phyloP scores from a whole-genome alignment of 2,329 filamentous ascomycete genomes.

The Beauveria scarabaeidicola region DNA sequence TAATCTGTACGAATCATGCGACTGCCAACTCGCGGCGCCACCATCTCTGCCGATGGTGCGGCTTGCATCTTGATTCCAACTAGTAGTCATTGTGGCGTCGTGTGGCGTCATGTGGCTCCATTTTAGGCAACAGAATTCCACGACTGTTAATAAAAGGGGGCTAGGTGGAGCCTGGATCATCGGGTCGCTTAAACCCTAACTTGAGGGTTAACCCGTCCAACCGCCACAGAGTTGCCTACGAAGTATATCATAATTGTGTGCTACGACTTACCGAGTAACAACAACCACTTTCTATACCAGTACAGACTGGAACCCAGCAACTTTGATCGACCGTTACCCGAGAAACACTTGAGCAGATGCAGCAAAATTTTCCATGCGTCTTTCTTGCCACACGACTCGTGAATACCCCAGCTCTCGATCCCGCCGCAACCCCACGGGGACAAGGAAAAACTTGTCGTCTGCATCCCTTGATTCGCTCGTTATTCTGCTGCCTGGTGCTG shows the following conservation, averaged over 20 bases:
- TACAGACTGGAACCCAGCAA: not conserved
- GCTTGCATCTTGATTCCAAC: constrained; percentile 2
- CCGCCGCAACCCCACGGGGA: not conserved
- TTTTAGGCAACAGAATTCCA: constrained; percentile 8
- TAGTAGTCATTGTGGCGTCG: not conserved
- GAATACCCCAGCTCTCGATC: not conserved
- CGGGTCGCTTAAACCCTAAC: too few relatives aligned
- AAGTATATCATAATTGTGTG: too few relatives aligned
- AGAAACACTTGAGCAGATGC: not conserved
- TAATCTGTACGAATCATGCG: too few relatives aligned
- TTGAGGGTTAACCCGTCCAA: too few relatives aligned
- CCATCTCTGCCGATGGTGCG: not conserved
- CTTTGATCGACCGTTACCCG: not conserved
- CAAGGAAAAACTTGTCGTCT: not conserved
- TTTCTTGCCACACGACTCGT: not conserved
- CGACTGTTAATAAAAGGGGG: not conserved
- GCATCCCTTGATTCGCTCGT: not conserved
- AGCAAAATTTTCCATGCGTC: not conserved
- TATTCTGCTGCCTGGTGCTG: not conserved
- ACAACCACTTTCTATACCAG: too few relatives aligned
- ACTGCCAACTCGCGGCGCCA: not conserved
- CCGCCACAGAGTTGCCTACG: too few relatives aligned
- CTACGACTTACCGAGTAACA: too few relatives aligned
- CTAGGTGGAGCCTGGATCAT: not conserved
- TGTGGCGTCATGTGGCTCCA: not conserved